phyloP scores from a whole-genome alignment of 1,139 yeast genomes.

The Debaryomyces sp. region DNA sequence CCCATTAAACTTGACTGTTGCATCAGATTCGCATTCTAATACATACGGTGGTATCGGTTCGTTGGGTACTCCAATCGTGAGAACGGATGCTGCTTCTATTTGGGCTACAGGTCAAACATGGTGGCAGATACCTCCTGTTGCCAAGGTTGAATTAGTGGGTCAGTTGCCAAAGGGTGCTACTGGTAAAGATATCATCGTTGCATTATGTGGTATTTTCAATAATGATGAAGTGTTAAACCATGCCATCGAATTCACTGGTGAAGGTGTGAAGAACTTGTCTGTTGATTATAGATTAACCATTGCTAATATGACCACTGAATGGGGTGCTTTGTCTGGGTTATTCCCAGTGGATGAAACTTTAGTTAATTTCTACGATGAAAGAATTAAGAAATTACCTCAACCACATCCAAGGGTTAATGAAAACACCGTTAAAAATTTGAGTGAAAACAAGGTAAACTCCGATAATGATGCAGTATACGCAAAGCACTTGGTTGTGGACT shows the following conservation, averaged over 20 bases:
- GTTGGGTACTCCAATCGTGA: slow-evolving; percentile 94
- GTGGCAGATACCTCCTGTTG: slow-evolving; percentile 99
- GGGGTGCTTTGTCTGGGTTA: slow-evolving; percentile 98
- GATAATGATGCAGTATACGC: slow-evolving; percentile 86
- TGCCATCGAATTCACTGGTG: slow-evolving; percentile 95
- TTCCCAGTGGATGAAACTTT: slow-evolving; percentile 89
- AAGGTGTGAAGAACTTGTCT: slow-evolving; percentile 70
- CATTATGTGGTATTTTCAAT: slow-evolving; percentile 93
- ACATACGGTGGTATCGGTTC: slow-evolving; percentile 97
- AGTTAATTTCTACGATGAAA: slow-evolving; percentile 72
- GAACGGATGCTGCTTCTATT: slow-evolving; percentile 98
- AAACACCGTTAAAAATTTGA: slow-evolving; percentile 54
- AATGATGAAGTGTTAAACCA: slow-evolving; percentile 96
- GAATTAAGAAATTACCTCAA: slow-evolving; percentile 67
- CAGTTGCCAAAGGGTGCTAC: slow-evolving; percentile 82
- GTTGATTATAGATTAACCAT: slow-evolving; percentile 93
- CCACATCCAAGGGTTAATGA: slow-evolving; percentile 85
- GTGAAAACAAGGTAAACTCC: slow-evolving; percentile 49
- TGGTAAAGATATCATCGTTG: slow-evolving; percentile 96
- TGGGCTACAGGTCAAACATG: slow-evolving; percentile 99
- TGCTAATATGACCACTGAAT: slow-evolving; percentile 99
- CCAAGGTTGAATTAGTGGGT: slow-evolving; percentile 86
- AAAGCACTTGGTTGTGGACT: slow-evolving; percentile 79
- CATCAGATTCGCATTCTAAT: slow-evolving; percentile 96
- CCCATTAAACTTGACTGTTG: slow-evolving; percentile 91